Evolutionary conservation across 805 yeast species (phyloP).

Genomic region (Wickerhamomyces sydowiorum): DNA sequence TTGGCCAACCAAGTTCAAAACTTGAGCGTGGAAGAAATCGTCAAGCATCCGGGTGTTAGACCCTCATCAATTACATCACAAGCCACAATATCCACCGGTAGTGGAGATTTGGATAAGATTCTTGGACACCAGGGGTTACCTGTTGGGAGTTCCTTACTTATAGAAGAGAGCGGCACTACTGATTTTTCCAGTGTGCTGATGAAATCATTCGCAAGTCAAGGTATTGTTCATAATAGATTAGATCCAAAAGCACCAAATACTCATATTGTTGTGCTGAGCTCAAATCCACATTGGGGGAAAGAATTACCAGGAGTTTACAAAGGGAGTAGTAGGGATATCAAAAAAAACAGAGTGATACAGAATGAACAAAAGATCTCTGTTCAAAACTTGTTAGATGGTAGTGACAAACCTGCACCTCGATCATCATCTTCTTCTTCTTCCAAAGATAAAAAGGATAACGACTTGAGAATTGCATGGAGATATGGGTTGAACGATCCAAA

Average conservation of each 20-base stretch:
- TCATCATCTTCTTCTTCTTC: neutral
- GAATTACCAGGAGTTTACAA: constrained; percentile 74
- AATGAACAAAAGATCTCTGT: constrained; percentile 64
- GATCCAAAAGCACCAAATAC: constrained; percentile 37
- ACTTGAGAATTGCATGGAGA: constrained; percentile 91
- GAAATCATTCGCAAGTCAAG: constrained; percentile 72
- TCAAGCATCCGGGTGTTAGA: constrained; percentile 47
- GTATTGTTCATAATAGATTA: constrained; percentile 57
- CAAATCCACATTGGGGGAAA: constrained; percentile 51
- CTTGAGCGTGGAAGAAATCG: constrained; percentile 10
- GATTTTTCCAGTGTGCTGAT: constrained; percentile 73
- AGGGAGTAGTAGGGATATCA: constrained; percentile 62
- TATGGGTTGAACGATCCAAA: constrained; percentile 51
- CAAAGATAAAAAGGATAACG: constrained; percentile 22
- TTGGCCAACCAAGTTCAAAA: constrained; percentile 5
- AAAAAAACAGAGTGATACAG: constrained; percentile 48
- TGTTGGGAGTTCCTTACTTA: constrained; percentile 57
- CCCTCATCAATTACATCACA: constrained; percentile 74
- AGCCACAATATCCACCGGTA: constrained; percentile 77
- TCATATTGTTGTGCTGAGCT: constrained; percentile 61
- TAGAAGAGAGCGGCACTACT: constrained; percentile 85
- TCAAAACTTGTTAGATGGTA: constrained; percentile 48
- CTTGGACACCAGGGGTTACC: constrained; percentile 85
- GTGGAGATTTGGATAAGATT: constrained; percentile 65
- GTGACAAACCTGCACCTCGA: constrained; percentile 4